Base-by-base conservation (phyloP, 2,329 filamentous ascomycete genomes). In the Trichoderma cornu-damae region DNA sequence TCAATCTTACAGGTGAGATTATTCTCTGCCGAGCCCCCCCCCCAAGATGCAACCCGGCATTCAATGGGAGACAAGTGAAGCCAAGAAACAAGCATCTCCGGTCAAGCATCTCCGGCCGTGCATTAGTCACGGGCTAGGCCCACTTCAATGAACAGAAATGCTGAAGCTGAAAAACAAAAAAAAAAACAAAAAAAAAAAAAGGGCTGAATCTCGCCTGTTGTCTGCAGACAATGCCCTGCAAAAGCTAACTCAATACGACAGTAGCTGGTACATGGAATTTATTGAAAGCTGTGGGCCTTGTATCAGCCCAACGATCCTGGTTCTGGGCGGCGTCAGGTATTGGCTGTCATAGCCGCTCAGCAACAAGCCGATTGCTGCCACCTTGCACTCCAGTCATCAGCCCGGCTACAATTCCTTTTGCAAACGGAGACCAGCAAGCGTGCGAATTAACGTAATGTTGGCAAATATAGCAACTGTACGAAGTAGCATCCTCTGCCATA, bases 111-210 rank as follows among this genome's bases (percentile, higher is more conserved):
- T 37, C 34, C n/a, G 47, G 47, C 2, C 35, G 6, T 51, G 48
- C 48, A 32, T 40, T 51, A 51, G 35, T 20, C 35, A 51, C 26
- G 24, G 24, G 37, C 48, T 51, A 30, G 48, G 18, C 48, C 48
- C 35, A 51, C 35, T 28, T 30, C 24, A 20, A 50, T 12, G 18
- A 32, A 20, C 11, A 12, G 9, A 50, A 32, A 22, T 4, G 35
- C 24, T 51, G 24, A 40, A 42, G 48, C 48, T 51, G 48, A 51
- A 42, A n/a, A n/a, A n/a, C n/a, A n/a, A n/a, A n/a, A n/a, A n/a
- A n/a, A n/a, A n/a, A n/a, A n/a, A n/a, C n/a, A n/a, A n/a, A n/a
- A n/a, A n/a, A n/a, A n/a, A n/a, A n/a, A 18, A 16, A 50, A 50
- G 47, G 47, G 47, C 48, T 51, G 48, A 42, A 20, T 30, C 24